Evolutionary conservation across 164 flowering plant species (phyloP).

Genomic region (Protea cynaroides): DNA sequence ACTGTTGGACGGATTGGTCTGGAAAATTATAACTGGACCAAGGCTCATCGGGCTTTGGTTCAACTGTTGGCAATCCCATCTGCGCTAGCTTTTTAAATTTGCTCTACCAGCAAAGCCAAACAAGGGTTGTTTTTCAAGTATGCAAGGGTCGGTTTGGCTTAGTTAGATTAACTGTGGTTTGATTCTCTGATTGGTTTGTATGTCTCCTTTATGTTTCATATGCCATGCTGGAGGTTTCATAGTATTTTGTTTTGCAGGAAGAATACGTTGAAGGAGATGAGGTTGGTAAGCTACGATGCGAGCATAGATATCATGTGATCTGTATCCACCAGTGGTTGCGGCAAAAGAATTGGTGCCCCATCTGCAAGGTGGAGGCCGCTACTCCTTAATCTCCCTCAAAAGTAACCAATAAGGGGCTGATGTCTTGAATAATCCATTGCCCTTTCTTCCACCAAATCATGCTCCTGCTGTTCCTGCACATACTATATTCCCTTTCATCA

Average conservation of each 20-base stretch:
- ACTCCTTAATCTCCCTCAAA: conserved; percentile 15
- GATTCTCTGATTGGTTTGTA: too few relatives aligned
- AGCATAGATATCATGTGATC: conserved; percentile 62
- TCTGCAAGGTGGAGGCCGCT: conserved; percentile 70
- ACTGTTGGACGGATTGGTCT: too few relatives aligned
- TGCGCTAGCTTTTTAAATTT: too few relatives aligned
- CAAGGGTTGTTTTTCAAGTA: too few relatives aligned
- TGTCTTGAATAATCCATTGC: conserved; percentile 13
- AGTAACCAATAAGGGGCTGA: background rate
- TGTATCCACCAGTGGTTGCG: conserved; percentile 82
- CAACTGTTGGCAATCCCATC: too few relatives aligned
- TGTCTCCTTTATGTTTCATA: too few relatives aligned
- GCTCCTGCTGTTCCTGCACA: conserved; percentile 1
- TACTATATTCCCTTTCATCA: conserved; percentile 7
- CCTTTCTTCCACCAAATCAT: background rate
- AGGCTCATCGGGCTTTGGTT: too few relatives aligned
- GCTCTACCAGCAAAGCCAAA: too few relatives aligned
- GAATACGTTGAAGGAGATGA: conserved; percentile 73
- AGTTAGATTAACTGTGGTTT: too few relatives aligned
- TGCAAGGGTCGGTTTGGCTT: too few relatives aligned
- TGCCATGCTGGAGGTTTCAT: too few relatives aligned
- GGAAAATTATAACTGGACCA: too few relatives aligned
- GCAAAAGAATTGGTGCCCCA: conserved; percentile 94
- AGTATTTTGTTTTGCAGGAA: conserved; percentile 44
- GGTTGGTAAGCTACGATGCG: conserved; percentile 62